Base-by-base conservation (phyloP, 495 filamentous ascomycete species). In the Lasiosphaeria ovina region DNA sequence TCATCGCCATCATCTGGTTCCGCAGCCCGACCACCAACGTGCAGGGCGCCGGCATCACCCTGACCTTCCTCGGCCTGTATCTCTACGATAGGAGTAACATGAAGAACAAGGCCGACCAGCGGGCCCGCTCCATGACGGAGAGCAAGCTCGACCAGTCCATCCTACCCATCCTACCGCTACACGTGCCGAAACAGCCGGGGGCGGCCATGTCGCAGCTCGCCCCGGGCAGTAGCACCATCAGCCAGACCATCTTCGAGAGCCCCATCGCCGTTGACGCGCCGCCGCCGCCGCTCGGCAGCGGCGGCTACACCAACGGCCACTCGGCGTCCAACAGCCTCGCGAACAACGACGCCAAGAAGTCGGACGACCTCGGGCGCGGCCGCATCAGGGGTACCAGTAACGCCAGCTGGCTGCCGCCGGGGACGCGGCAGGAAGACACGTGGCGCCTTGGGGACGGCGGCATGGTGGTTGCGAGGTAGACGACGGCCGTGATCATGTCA, bases 1-100 rank as follows among this genome's bases (percentile, higher is more conserved):
- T 92, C 54, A 90, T 94, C 64, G 92, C 94, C 6, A 94, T 99
- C 63, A 73, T 98, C 57, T 98, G 93, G 93, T 99, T 97, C 77
- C 89, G 92, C 54, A 96, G 85, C 69, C 81, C 85, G 14, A 96
- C 93, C 4, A 97, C 92, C 9, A 76, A 77, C 7, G 70, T 94
- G 42, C 94, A 99, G 74, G 91, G 84, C 8, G 76, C 88, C 51
- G 94, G 94, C 31, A 96, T 99, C 67, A 80, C 69, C 24, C 83
- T 98, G 50, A 98, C 94, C 0, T 97, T 97, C 69, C 62, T 96
- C 47, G 94, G 94, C 0, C 81, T 99, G 8, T 99, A 98, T 67
- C 83, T 99, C 40, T 99, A 99, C 70, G 95, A 99, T 73, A 87
- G 95, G 50, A 97, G 92, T 38, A 89, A 83, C 63, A 88, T 93